Evolutionary conservation across 768 basidiomycete genomes (phyloP).

Genomic region (Tricholoma sp.): DNA sequence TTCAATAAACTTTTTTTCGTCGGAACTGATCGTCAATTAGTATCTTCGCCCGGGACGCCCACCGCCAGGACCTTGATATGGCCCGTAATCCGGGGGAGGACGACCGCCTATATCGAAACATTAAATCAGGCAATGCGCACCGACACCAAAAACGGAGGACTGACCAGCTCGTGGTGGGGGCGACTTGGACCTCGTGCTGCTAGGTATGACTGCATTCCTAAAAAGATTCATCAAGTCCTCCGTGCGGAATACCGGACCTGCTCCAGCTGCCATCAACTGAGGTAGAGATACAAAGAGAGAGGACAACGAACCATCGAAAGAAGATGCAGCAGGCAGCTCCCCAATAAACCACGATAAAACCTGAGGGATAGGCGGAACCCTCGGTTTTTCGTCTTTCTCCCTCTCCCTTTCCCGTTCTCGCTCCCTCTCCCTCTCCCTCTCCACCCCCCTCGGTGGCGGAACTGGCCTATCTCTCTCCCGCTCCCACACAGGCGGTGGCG

Average conservation of each 20-base stretch:
- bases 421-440: not conserved
- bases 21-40: too few species aligned
- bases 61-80: constrained; percentile 69
- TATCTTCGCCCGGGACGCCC: constrained; percentile 24
- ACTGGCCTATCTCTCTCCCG: constrained; percentile 38
- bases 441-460: constrained; percentile 27
- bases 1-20: not conserved
- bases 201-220: constrained; percentile 76
- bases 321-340: constrained; percentile 59
- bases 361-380: constrained; percentile 37
- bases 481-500: constrained; percentile 29
- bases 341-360: constrained; percentile 84
- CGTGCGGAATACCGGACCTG: constrained; percentile 85
- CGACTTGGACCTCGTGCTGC: constrained; percentile 46
- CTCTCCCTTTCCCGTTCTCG: constrained; percentile 25
- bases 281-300: constrained; percentile 1
- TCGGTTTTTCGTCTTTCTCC: constrained; percentile 40
- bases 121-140: too few species aligned
- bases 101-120: constrained; percentile 43
- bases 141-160: constrained; percentile 11
- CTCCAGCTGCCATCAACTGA: constrained; percentile 1
- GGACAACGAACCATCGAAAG: constrained; percentile 76
- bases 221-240: constrained; percentile 89
- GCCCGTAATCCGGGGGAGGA: constrained; percentile 83
- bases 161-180: constrained; percentile 51